These are phyloP conservation scores for Metschnikowia henanensis DNA, from an alignment of 805 yeast species.

Conservation along the genomic window DNA sequence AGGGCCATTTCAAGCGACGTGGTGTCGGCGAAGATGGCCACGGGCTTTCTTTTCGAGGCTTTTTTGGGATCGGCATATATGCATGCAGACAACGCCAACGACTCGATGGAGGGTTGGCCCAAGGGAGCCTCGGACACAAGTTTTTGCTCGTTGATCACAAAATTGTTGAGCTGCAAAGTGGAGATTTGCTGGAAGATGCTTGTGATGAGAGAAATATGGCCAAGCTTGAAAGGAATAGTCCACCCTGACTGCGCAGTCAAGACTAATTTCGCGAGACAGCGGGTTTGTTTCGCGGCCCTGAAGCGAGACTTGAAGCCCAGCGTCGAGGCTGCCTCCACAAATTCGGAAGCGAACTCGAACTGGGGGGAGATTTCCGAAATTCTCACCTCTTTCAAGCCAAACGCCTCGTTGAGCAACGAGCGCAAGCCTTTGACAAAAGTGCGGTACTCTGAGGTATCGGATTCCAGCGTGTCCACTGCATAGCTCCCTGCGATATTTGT, in stretches of 20 bases:
- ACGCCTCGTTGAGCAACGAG: constrained; percentile 44
- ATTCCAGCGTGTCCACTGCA: constrained; percentile 26
- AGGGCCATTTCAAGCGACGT: constrained; percentile 35
- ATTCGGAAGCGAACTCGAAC: constrained; percentile 38
- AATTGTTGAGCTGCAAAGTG: constrained; percentile 44
- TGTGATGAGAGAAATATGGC: constrained; percentile 47
- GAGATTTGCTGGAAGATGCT: constrained; percentile 39
- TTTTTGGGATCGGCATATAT: constrained; percentile 16
- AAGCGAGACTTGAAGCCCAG: constrained; percentile 16
- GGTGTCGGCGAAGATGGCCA: constrained; percentile 43
- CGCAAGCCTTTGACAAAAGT: constrained; percentile 26
- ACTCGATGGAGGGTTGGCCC: constrained; percentile 8
- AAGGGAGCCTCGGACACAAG: constrained; percentile 12
- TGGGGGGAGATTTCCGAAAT: constrained; percentile 50
- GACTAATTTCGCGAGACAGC: constrained; percentile 32
- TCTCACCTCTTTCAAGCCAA: constrained; percentile 42
- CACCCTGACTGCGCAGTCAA: constrained; percentile 48
- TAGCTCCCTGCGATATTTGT: constrained; percentile 40
- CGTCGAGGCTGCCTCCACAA: constrained; percentile 8
- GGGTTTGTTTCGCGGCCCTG: constrained; percentile 16
- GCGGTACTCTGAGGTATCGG: constrained; percentile 21
- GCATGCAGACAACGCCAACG: constrained; percentile 16
- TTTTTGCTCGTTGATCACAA: constrained; percentile 46
- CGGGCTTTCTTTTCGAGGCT: constrained; percentile 13
- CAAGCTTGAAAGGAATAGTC: constrained; percentile 49